Evolutionary conservation across 139 green algal genomes (phyloP).

Genomic region (Picochlorum sp.): DNA sequence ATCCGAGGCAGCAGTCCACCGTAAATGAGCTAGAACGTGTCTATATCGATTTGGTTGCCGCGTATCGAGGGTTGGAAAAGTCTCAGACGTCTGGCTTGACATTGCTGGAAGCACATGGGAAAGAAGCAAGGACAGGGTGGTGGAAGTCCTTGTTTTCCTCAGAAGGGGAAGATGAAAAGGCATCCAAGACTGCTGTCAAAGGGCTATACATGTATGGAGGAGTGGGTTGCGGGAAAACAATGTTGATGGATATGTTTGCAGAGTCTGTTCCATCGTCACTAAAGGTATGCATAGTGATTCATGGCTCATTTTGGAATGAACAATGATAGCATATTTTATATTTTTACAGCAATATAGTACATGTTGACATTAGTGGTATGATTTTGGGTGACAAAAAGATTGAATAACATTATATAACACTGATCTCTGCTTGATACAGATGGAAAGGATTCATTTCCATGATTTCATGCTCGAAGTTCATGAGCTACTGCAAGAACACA

Average conservation of each 20-base stretch:
- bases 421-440: background rate
- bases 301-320: no score
- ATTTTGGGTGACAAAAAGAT: background rate
- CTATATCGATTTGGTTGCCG: conserved; percentile 32
- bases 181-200: background rate
- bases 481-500: conserved; percentile 25
- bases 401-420: background rate
- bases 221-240: conserved; percentile 92
- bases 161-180: background rate
- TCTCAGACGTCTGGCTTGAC: conserved; percentile 34
- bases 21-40: conserved; percentile 52
- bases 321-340: background rate
- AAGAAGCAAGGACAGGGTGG: background rate
- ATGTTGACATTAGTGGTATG: background rate
- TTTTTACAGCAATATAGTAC: background rate
- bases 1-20: conserved; percentile 61
- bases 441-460: conserved; percentile 81
- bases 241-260: conserved; percentile 95
- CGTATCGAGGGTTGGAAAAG: background rate
- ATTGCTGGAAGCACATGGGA: conserved; percentile 24
- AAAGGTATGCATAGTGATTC: no score
- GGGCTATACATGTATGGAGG: conserved; percentile 92
- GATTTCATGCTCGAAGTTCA: conserved; percentile 99
- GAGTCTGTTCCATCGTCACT: conserved; percentile 43
- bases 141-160: conserved; percentile 19